A percentile compares a stretch with the other conserved stretches of the same genome.
phyloP scores from a whole-genome alignment of 2,329 filamentous ascomycete genomes.

The Fusarium bactridioides region DNA sequence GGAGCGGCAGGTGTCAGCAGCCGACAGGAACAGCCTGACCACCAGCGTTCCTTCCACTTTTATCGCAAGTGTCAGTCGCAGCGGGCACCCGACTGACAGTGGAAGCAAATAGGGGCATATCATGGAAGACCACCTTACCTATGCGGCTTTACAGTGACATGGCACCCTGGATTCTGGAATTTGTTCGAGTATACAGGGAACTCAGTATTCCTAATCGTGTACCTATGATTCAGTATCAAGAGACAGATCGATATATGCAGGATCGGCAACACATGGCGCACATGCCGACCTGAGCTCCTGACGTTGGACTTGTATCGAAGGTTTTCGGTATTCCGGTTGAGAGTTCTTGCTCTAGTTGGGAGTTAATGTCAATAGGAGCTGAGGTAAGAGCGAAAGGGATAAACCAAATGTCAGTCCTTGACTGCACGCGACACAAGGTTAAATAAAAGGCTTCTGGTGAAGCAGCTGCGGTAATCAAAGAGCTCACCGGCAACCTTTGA shows the following conservation, averaged over 20 bases:
- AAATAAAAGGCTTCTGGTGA: background rate
- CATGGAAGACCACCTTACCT: background rate
- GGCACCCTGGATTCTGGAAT: background rate
- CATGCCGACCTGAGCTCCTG: background rate
- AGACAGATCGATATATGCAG: background rate
- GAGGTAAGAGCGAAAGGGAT: background rate
- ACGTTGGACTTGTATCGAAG: background rate
- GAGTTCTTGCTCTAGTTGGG: background rate
- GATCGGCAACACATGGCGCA: background rate
- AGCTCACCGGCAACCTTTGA: background rate
- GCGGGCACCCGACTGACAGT: conserved; percentile 22
- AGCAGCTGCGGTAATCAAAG: background rate
- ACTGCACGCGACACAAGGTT: background rate
- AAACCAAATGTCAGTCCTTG: background rate
- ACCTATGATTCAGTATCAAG: background rate
- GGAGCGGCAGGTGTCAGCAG: conserved; percentile 19
- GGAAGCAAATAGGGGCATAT: background rate
- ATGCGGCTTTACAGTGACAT: background rate
- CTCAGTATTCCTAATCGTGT: background rate
- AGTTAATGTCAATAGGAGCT: background rate
- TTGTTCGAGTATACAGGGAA: background rate
- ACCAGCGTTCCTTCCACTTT: conserved; percentile 13
- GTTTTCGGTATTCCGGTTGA: background rate
- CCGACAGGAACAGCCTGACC: conserved; percentile 26
- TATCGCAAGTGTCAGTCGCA: background rate